Evolutionary conservation across 768 basidiomycete genomes (phyloP).

Genomic region (Suillus lakei): DNA sequence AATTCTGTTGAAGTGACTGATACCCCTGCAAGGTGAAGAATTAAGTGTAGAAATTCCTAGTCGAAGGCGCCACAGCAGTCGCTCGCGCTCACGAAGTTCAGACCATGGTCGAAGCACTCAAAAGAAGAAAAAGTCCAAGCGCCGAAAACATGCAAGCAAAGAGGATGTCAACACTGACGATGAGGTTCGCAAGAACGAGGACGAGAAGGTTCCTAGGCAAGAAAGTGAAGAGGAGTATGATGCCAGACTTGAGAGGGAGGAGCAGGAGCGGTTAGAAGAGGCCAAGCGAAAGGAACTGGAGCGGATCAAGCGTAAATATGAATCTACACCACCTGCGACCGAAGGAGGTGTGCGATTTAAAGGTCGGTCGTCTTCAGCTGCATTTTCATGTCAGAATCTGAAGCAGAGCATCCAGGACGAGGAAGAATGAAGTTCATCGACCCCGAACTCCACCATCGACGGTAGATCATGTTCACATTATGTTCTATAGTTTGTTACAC

Average conservation of each 20-base stretch:
- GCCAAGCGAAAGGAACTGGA: slow-evolving; percentile 54
- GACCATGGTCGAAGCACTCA: slow-evolving; percentile 26
- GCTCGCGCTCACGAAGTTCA: slow-evolving; percentile 33
- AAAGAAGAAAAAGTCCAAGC: slow-evolving; percentile 34
- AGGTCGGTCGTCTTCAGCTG: slow-evolving; percentile 41
- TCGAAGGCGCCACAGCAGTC: slow-evolving; percentile 26
- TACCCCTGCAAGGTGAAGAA: slow-evolving; percentile 8
- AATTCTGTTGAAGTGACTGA: background rate
- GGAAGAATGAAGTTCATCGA: slow-evolving; percentile 73
- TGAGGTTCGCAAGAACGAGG: slow-evolving; percentile 14
- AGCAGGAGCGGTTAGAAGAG: slow-evolving; percentile 58
- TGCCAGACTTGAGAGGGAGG: slow-evolving; percentile 67
- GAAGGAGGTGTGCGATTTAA: slow-evolving; percentile 66
- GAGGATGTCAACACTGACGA: slow-evolving; percentile 10
- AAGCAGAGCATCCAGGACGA: slow-evolving; percentile 44
- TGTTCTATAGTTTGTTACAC: background rate
- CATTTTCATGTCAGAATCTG: background rate
- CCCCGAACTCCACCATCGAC: slow-evolving; percentile 49
- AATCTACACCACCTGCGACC: slow-evolving; percentile 34
- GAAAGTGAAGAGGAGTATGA: slow-evolving; percentile 82
- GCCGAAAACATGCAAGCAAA: slow-evolving; percentile 10
- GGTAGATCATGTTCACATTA: slow-evolving; percentile 14
- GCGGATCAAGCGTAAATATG: slow-evolving; percentile 46
- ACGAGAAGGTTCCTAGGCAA: slow-evolving; percentile 22
- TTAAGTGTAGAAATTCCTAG: background rate